These are phyloP conservation scores for Spiraea crenata DNA, from an alignment of 331 rosid species.

Conservation along the genomic window DNA sequence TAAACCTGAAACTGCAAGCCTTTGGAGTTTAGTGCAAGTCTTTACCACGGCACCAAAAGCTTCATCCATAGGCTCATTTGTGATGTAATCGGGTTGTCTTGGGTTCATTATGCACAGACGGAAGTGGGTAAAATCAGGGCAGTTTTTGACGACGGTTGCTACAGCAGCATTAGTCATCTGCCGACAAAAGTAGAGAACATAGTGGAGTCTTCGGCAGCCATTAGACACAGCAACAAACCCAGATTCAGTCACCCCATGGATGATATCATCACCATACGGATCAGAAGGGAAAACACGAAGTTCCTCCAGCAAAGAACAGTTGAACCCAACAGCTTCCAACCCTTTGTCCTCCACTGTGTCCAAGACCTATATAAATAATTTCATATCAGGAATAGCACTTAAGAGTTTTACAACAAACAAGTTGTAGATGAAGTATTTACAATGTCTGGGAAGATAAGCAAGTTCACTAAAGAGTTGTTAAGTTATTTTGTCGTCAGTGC, in stretches of 20 bases:
- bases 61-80: constrained; percentile 69
- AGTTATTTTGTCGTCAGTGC: not conserved
- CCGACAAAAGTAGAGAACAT: constrained; percentile 79
- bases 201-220: constrained; percentile 68
- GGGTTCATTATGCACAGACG: constrained; percentile 85
- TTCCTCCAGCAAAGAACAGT: constrained; percentile 80
- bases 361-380: constrained; percentile 52
- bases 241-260: constrained; percentile 64
- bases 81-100: constrained; percentile 54
- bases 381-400: not conserved
- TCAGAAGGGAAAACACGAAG: constrained; percentile 80
- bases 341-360: constrained; percentile 87
- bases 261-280: constrained; percentile 52
- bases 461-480: not conserved
- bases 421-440: not conserved
- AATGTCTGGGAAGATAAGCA: not conserved
- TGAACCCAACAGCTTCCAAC: constrained; percentile 67
- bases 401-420: not conserved
- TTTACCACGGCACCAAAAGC: constrained; percentile 82
- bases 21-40: constrained; percentile 74
- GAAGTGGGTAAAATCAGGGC: constrained; percentile 81
- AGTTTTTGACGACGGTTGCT: constrained; percentile 70
- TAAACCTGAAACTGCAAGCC: constrained; percentile 73
- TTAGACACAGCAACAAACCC: constrained; percentile 75
- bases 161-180: constrained; percentile 90